Evolutionary conservation across 2,329 filamentous ascomycete species (phyloP).

Genomic region (Dactylella cylindrospora): DNA sequence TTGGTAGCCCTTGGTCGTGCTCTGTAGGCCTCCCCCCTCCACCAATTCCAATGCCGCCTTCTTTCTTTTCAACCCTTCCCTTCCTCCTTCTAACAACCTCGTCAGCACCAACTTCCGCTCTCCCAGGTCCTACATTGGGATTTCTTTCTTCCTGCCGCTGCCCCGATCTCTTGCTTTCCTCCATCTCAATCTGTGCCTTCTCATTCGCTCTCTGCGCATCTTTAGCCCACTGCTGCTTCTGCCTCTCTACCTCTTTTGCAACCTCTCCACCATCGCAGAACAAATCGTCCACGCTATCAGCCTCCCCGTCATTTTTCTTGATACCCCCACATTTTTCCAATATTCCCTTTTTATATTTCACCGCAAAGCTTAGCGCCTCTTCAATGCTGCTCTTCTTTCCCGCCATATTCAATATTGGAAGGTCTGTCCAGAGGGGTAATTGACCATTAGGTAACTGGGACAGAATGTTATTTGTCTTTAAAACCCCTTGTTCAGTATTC

Average conservation of each 20-base stretch:
- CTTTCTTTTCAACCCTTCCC: conserved; percentile 35
- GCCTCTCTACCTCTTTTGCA: neutral
- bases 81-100: conserved; percentile 7
- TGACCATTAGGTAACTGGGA: conserved; percentile 8
- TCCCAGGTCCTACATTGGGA: no score
- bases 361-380: neutral
- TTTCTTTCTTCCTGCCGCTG: neutral
- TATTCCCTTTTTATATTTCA: conserved; percentile 19
- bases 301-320: conserved; percentile 29
- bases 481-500: conserved; percentile 13
- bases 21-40: neutral
- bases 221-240: no score
- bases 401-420: conserved; percentile 22
- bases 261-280: conserved; percentile 27
- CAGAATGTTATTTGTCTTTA: conserved; percentile 27
- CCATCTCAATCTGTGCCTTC: neutral
- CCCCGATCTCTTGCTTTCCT: no score
- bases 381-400: conserved; percentile 15
- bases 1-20: neutral
- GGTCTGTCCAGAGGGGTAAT: conserved; percentile 20
- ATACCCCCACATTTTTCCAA: conserved; percentile 19
- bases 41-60: conserved; percentile 2
- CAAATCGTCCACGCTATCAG: conserved; percentile 35
- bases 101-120: no score
- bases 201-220: no score